These are phyloP conservation scores for Zarea fungicola DNA, from an alignment of 2,329 filamentous ascomycete species.

Conservation along the genomic window DNA sequence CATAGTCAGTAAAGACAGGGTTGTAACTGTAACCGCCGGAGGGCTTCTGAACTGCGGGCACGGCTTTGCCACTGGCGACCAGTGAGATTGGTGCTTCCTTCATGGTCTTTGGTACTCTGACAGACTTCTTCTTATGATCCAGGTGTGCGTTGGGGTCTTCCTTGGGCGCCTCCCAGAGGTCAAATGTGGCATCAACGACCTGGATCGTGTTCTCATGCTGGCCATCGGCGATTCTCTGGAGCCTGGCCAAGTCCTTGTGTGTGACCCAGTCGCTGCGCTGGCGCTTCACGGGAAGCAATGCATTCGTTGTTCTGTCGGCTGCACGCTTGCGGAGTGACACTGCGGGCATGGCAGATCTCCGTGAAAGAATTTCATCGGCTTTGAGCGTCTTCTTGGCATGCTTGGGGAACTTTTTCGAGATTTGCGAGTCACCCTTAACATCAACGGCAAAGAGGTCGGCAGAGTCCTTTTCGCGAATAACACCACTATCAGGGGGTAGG, in stretches of 20 bases:
- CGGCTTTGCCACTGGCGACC: constrained; percentile 70
- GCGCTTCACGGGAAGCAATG: constrained; percentile 69
- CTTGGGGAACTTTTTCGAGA: constrained; percentile 58
- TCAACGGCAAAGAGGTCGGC: constrained; percentile 84
- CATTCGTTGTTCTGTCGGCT: constrained; percentile 64
- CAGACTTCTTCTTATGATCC: constrained; percentile 58
- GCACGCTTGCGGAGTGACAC: constrained; percentile 74
- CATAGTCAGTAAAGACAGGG: constrained; percentile 80
- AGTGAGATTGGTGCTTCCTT: constrained; percentile 75
- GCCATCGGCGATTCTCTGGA: constrained; percentile 75
- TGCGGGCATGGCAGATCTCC: constrained; percentile 75
- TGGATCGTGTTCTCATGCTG: constrained; percentile 51
- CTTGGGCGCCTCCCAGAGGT: constrained; percentile 62
- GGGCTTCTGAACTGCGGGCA: constrained; percentile 75
- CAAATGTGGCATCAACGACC: constrained; percentile 62
- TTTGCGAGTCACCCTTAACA: constrained; percentile 61
- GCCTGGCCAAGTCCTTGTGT: constrained; percentile 72
- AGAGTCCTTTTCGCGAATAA: constrained; percentile 76
- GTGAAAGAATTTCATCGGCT: constrained; percentile 84
- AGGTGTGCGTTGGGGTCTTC: constrained; percentile 45
- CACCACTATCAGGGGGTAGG: constrained; percentile 54
- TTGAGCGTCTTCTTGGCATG: constrained; percentile 75
- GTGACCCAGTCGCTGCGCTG: constrained; percentile 74
- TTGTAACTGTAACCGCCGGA: constrained; percentile 88
- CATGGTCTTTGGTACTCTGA: constrained; percentile 69